Evolutionary conservation across 2,329 filamentous ascomycete genomes (phyloP), one percentile per base, ranked within the genome.

Genomic region (Trichoderma cornu-damae): DNA sequence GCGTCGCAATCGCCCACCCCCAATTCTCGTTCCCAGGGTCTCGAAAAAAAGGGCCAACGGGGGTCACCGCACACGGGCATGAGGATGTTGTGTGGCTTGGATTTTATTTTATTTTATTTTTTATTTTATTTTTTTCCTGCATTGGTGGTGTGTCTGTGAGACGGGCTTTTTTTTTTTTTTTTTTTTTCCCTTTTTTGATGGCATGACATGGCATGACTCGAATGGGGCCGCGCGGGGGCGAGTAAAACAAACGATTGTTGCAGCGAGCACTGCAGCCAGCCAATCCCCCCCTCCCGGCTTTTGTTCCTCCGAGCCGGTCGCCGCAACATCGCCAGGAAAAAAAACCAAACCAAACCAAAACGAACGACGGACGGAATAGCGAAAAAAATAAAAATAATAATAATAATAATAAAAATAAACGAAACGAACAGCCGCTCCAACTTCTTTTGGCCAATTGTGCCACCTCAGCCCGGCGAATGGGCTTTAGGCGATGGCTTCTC

Each of bases 71-170:
- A 24, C 32, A 47, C 34, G 52, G 42, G 12, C 52, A 28, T 48
- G 52, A 44, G 52, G 49, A 52, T 42, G 49, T 52, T 20, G 40
- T 24, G 24, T 44, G 47, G 32, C 24, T 50, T 50, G 34, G n/a
- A n/a, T n/a, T n/a, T n/a, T n/a, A n/a, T n/a, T n/a, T n/a, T n/a
- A n/a, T n/a, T n/a, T n/a, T n/a, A n/a, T n/a, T n/a, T n/a, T n/a
- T n/a, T n/a, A n/a, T n/a, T n/a, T n/a, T n/a, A n/a, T 6, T 40
- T 52, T n/a, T n/a, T n/a, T n/a, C 9, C 20, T 38, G 35, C 35
- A 34, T 47, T n/a, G 26, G 49, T 52, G 49, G 49, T 18, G 35
- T 49, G 46, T 16, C 46, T n/a, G n/a, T n/a, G n/a, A n/a, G n/a
- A n/a, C n/a, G n/a, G n/a, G n/a, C n/a, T n/a, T n/a, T n/a, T n/a